Evolutionary conservation across 2,329 filamentous ascomycete species (phyloP).

Genomic region (Chrysoporthe austroafricana): DNA sequence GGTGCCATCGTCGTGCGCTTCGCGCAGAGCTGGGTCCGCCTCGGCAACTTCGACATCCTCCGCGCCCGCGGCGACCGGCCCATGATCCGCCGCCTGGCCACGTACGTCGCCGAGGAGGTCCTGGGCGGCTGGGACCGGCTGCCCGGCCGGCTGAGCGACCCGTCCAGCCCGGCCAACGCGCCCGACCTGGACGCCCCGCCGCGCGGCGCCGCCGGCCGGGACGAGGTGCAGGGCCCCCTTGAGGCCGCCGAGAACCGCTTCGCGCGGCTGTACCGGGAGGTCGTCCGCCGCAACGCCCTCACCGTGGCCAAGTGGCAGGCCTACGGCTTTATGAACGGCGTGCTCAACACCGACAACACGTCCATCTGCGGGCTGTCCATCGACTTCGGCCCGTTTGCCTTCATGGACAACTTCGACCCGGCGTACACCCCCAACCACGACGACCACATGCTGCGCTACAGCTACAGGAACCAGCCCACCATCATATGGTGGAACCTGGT

Average conservation of each 20-base stretch:
- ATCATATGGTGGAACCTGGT: constrained; percentile 99
- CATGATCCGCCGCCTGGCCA: constrained; percentile 73
- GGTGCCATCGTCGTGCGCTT: constrained; percentile 93
- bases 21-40: constrained; percentile 86
- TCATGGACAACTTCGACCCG: constrained; percentile 96
- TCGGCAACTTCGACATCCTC: constrained; percentile 96
- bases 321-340: constrained; percentile 99
- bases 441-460: constrained; percentile 83
- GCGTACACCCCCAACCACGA: constrained; percentile 96
- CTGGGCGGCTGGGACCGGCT: constrained; percentile 87
- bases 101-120: constrained; percentile 85
- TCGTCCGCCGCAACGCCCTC: constrained; percentile 81
- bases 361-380: constrained; percentile 87
- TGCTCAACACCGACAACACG: constrained; percentile 97
- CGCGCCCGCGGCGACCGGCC: constrained; percentile 78
- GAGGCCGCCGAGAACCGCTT: constrained; percentile 83
- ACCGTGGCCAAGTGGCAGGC: constrained; percentile 95
- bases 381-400: constrained; percentile 96
- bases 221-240: constrained; percentile 67
- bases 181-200: constrained; percentile 44
- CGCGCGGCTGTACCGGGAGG: constrained; percentile 82
- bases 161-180: constrained; percentile 51
- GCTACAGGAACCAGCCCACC: constrained; percentile 90
- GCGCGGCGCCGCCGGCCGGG: constrained; percentile 55
- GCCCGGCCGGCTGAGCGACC: constrained; percentile 62